Percentiles rank a stretch among this genome's conserved stretches.
Conservation (phyloP, 805 yeast genomes). For the Lipomyces chichibuensis region DNA sequence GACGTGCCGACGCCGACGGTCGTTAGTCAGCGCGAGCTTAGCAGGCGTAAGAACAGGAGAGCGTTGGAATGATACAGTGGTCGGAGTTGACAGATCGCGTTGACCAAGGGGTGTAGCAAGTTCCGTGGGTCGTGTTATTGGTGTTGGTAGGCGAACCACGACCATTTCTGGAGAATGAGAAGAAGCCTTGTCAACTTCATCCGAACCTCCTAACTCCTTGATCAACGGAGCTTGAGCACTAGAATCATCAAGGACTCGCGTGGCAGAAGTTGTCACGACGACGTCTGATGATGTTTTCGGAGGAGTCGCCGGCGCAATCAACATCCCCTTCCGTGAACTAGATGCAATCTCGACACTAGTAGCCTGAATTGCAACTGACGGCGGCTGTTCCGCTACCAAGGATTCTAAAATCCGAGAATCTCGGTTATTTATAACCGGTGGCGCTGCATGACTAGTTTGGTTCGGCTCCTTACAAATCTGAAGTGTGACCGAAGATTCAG, state of each 20-base stretch:
- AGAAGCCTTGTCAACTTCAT: not conserved
- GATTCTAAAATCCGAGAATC: not conserved
- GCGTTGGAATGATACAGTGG: not conserved
- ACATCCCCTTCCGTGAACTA: not conserved
- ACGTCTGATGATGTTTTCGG: not conserved
- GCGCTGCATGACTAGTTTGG: not conserved
- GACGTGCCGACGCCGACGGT: not conserved
- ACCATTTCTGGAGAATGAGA: not conserved
- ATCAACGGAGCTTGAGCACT: not conserved
- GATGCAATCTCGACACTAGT: not conserved
- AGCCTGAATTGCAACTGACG: not conserved
- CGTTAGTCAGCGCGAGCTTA: not conserved
- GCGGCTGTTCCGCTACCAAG: not conserved
- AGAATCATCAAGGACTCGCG: not conserved
- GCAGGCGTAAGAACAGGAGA: not conserved
- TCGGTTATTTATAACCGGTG: not conserved
- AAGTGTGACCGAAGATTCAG: not conserved
- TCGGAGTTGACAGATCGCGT: constrained; percentile 1
- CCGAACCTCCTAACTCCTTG: not conserved
- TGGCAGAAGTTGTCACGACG: not conserved
- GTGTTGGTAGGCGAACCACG: not conserved
- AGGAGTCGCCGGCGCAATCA: not conserved
- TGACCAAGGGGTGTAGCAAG: not conserved
- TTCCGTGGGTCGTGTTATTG: not conserved
- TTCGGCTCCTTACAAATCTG: not conserved